These are phyloP conservation scores for Monosporascus sp. DNA, from an alignment of 2,329 filamentous ascomycete species.

Conservation along the genomic window DNA sequence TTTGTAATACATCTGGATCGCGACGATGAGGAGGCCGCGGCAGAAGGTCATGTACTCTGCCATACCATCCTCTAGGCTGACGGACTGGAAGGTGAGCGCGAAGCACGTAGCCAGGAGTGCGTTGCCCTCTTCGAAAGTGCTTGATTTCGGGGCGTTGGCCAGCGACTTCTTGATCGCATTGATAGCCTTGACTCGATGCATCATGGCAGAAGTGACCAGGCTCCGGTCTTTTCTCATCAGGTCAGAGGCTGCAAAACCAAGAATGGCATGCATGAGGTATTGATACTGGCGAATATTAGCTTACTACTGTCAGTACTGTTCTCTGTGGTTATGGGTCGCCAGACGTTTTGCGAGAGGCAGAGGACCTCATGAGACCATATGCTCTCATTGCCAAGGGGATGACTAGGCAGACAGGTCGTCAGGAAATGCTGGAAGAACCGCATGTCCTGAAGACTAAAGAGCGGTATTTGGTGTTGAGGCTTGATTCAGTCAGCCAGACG, in stretches of 20 bases:
- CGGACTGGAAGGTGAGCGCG: constrained; percentile 54
- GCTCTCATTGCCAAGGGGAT: constrained; percentile 59
- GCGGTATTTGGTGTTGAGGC: constrained; percentile 52
- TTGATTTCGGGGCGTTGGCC: constrained; percentile 34
- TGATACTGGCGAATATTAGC: constrained; percentile 42
- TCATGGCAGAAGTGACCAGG: constrained; percentile 53
- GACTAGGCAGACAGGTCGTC: constrained; percentile 55
- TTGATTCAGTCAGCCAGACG: constrained; percentile 16
- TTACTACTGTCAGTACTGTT: background rate
- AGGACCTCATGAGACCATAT: constrained; percentile 65
- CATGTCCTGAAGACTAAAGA: constrained; percentile 61
- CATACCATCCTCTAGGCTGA: constrained; percentile 52
- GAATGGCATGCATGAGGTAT: constrained; percentile 63
- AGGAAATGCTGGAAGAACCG: constrained; percentile 65
- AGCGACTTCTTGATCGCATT: constrained; percentile 54
- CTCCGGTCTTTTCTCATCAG: constrained; percentile 46
- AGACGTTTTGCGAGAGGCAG: constrained; percentile 60
- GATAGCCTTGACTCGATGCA: constrained; percentile 61
- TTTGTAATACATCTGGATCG: constrained; percentile 47
- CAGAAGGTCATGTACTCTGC: constrained; percentile 58
- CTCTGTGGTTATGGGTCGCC: constrained; percentile 13
- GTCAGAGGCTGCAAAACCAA: constrained; percentile 61
- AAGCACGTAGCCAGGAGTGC: constrained; percentile 56
- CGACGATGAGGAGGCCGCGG: constrained; percentile 50
- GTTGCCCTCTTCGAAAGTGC: constrained; percentile 49